Evolutionary conservation across 2,329 filamentous ascomycete species (phyloP).

Genomic region (Clonostachys byssicola): DNA sequence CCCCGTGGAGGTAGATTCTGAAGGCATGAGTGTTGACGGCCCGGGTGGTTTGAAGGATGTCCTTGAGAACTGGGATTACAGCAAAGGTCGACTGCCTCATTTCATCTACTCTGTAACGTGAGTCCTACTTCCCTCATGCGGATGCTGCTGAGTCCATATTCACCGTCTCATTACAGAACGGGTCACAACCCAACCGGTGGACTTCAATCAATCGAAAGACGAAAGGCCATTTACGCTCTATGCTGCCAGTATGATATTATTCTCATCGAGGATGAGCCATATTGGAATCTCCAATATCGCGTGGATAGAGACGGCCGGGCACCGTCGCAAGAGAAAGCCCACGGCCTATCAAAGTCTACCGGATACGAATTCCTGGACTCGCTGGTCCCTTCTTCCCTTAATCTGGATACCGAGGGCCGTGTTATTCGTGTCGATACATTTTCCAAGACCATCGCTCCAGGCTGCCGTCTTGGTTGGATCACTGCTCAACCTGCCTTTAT

Average conservation of each 20-base stretch:
- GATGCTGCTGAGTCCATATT: not conserved
- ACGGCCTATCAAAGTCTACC: conserved; percentile 31
- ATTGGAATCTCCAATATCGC: conserved; percentile 91
- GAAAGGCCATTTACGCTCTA: conserved; percentile 76
- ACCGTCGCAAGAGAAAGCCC: conserved; percentile 20
- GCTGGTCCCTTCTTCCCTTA: conserved; percentile 77
- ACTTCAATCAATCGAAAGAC: conserved; percentile 67
- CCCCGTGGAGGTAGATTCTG: conserved; percentile 70
- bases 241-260: conserved; percentile 84
- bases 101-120: conserved; percentile 87
- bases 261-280: conserved; percentile 91
- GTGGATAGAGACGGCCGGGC: conserved; percentile 49
- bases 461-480: conserved; percentile 86
- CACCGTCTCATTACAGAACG: conserved; percentile 12
- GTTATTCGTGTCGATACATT: conserved; percentile 91
- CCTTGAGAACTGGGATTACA: conserved; percentile 75
- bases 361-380: conserved; percentile 80
- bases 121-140: conserved; percentile 30
- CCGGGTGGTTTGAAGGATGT: conserved; percentile 73
- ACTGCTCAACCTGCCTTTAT: conserved; percentile 77
- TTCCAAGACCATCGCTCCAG: conserved; percentile 87
- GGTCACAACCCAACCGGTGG: conserved; percentile 87
- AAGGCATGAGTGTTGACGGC: conserved; percentile 75
- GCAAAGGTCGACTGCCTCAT: conserved; percentile 71
- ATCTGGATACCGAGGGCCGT: conserved; percentile 77